Evolutionary conservation across 2,329 filamentous ascomycete species (phyloP).

Genomic region (Ophiostoma perfectum): DNA sequence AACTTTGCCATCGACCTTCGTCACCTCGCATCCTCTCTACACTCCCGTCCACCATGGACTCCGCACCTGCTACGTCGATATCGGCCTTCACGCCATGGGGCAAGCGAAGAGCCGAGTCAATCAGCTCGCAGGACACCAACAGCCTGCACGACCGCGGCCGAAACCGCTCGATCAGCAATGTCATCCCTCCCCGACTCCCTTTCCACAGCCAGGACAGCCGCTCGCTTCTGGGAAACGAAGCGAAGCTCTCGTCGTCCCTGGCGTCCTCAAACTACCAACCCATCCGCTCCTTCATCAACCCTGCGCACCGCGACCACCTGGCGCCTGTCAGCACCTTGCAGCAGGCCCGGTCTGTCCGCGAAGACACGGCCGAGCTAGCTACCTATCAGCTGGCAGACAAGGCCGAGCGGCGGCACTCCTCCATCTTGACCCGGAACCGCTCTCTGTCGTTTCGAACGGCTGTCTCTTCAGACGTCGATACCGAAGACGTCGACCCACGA

Average conservation of each 20-base stretch:
- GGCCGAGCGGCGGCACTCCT: conserved; percentile 40
- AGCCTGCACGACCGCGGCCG: conserved; percentile 22
- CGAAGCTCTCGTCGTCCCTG: conserved; percentile 39
- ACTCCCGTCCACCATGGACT: background rate
- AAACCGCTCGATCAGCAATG: conserved; percentile 27
- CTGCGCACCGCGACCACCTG: conserved; percentile 52
- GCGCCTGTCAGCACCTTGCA: conserved; percentile 61
- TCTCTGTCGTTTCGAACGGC: conserved; percentile 34
- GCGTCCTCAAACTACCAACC: conserved; percentile 50
- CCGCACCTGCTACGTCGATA: background rate
- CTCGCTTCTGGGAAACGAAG: conserved; percentile 22
- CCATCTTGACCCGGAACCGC: conserved; percentile 41
- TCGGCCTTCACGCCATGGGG: conserved; percentile 41
- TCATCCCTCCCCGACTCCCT: conserved; percentile 31
- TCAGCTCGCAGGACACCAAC: conserved; percentile 30
- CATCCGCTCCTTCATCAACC: conserved; percentile 66
- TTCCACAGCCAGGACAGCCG: conserved; percentile 17
- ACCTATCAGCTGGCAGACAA: conserved; percentile 70
- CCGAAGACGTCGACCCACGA: conserved; percentile 23
- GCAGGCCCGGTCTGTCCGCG: conserved; percentile 72
- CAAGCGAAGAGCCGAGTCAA: conserved; percentile 40
- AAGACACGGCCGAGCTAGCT: conserved; percentile 82
- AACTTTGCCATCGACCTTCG: background rate
- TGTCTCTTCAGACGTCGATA: conserved; percentile 30
- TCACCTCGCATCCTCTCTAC: background rate